These are phyloP conservation scores for sweet orange (Citrus sinensis) DNA, from an alignment of 345 rosid genomes.

Conservation along the genomic window DNA sequence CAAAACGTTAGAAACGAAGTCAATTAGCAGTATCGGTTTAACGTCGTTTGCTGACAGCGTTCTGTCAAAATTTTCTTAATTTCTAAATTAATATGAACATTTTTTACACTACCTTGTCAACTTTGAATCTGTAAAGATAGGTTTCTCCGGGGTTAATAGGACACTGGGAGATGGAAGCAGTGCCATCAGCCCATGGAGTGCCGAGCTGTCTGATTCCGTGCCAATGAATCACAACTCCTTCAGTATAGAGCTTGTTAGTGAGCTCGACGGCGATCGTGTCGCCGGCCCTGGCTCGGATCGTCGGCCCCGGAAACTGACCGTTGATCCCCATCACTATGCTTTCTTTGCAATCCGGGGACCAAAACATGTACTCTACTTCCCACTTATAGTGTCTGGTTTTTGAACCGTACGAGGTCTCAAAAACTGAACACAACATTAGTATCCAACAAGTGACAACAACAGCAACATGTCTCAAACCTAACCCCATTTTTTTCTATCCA, in stretches of 20 bases:
- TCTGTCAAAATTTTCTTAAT: too few species aligned
- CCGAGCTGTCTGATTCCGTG: slow-evolving; percentile 95
- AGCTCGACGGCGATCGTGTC: slow-evolving; percentile 58
- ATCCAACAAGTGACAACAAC: neutral
- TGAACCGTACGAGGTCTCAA: slow-evolving; percentile 11
- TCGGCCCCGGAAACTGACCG: slow-evolving; percentile 87
- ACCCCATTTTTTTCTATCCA: neutral
- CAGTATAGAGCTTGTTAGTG: slow-evolving; percentile 63
- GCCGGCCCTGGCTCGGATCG: slow-evolving; percentile 56
- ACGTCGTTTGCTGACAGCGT: too few species aligned
- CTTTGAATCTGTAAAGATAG: slow-evolving; percentile 63
- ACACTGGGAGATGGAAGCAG: slow-evolving; percentile 80
- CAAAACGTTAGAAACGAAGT: too few species aligned
- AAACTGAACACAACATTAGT: neutral
- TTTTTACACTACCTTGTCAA: slow-evolving; percentile 45
- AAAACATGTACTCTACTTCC: slow-evolving; percentile 58
- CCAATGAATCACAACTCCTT: slow-evolving; percentile 91
- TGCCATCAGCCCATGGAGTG: slow-evolving; percentile 91
- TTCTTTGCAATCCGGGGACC: slow-evolving; percentile 77
- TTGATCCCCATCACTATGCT: slow-evolving; percentile 65
- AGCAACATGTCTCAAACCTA: neutral
- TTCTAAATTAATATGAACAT: too few species aligned
- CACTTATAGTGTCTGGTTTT: slow-evolving; percentile 43
- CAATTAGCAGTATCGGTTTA: too few species aligned
- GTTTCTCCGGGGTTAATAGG: slow-evolving; percentile 76